These are phyloP conservation scores for Cladophialophora yegresii DNA, from an alignment of 2,329 filamentous ascomycete species.

Conservation along the genomic window DNA sequence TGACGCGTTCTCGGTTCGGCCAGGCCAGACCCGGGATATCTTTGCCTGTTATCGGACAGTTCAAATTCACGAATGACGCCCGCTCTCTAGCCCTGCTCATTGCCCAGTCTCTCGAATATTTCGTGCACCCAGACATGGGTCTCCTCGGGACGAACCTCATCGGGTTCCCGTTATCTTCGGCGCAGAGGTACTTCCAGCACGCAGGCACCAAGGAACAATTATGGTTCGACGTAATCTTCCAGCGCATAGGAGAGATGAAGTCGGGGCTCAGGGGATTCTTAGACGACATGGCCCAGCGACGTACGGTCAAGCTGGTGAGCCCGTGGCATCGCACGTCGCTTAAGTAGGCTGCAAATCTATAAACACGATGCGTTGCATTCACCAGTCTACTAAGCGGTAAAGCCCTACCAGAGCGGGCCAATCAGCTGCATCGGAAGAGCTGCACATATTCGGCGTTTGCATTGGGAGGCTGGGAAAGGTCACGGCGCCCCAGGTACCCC, in stretches of 20 bases:
- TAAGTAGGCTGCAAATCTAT: background rate
- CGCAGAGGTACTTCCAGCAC: constrained; percentile 19
- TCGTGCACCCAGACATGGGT: constrained; percentile 28
- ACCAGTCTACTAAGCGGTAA: background rate
- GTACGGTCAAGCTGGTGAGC: constrained; percentile 3
- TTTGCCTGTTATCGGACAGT: background rate
- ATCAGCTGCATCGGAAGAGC: background rate
- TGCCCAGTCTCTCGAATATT: constrained; percentile 29
- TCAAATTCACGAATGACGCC: background rate
- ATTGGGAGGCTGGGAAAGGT: too few relatives aligned
- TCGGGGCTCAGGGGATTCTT: constrained; percentile 52
- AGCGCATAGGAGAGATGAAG: constrained; percentile 34
- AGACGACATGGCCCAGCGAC: constrained; percentile 41
- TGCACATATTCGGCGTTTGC: too few relatives aligned
- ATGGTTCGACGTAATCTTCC: constrained; percentile 26
- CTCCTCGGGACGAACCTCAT: constrained; percentile 18
- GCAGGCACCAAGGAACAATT: constrained; percentile 14
- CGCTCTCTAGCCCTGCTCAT: constrained; percentile 21
- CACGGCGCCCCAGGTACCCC: too few relatives aligned
- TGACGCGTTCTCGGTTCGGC: background rate
- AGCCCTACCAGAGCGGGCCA: too few relatives aligned
- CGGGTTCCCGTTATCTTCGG: constrained; percentile 24
- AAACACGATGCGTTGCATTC: background rate
- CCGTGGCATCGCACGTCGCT: background rate
- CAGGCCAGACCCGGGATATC: too few relatives aligned